Evolutionary conservation across 169 alveolate genomes (phyloP), one percentile per base, ranked within the genome.

Genomic region (Besnoitia besnoiti): DNA sequence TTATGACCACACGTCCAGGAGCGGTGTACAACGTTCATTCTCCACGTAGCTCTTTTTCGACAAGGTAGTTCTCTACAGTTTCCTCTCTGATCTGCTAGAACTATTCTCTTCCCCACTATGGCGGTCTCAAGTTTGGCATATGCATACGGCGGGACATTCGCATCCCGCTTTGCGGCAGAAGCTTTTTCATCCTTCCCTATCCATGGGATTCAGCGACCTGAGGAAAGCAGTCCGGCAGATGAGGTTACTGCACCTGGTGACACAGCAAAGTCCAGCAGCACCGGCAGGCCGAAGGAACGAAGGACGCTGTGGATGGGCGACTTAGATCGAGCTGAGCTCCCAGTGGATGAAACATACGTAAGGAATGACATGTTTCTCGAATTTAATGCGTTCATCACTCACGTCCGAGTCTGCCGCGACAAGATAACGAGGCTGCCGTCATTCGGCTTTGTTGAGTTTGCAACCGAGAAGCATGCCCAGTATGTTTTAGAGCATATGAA

Each of bases 281-380:
- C 92, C 4, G 61, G 76, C 35, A 59, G 92, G n/a, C 92, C 92
- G 27, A 59, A 62, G 85, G 92, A 87, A 46, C 73, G 67, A 47
- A 75, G 93, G 27, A 90, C 93, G 7, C 76, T 90, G 30, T 90
- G 93, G 93, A 76, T 90, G 59, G 93, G 93, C 3, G 93, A 90
- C 90, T 62, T 90, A 10, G 93, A 90, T 49, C 50, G 90, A 30
- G 93, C 93, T 24, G 93, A 51, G 62, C 85, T 42, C 39, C 89
- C 89, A 16, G 93, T 80, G 14, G 93, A 90, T 84, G 93, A 90
- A 39, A 37, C 44, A 33, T 90, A 90, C 35, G 93, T 90, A 42
- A 14, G 67, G 47, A 37, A 30, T 27, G 85, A 90, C 59, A 90
- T 90, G 93, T 90, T 90, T 47, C 47, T 35, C 39, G 93, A 90